Conservation (phyloP, 768 basidiomycete genomes). For the Lepiota subincarnata region DNA sequence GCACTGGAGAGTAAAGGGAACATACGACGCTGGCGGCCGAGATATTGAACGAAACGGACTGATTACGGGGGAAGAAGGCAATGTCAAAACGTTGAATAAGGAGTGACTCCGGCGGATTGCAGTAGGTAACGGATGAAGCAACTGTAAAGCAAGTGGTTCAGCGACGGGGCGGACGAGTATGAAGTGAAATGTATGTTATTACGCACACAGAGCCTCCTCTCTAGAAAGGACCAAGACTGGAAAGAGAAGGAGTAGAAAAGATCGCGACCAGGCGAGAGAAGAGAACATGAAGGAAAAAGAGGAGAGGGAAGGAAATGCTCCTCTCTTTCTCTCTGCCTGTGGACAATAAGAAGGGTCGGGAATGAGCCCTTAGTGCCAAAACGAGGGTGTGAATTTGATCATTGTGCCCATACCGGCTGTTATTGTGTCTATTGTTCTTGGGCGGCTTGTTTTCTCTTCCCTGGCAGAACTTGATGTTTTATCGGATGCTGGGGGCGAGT, state of each 20-base stretch:
- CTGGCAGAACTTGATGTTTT: too few relatives aligned
- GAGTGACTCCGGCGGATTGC: slow-evolving; percentile 72
- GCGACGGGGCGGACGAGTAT: slow-evolving; percentile 12
- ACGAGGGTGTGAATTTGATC: background rate
- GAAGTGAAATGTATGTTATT: background rate
- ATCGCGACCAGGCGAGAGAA: slow-evolving; percentile 77
- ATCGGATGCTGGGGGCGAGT: background rate
- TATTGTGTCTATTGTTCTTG: background rate
- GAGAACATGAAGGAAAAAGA: slow-evolving; percentile 50
- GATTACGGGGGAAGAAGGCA: slow-evolving; percentile 62
- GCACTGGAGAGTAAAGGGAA: slow-evolving; percentile 19
- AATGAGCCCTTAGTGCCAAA: slow-evolving; percentile 4
- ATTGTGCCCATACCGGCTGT: slow-evolving; percentile 2
- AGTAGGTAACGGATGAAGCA: slow-evolving; percentile 87
- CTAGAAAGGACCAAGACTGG: slow-evolving; percentile 37
- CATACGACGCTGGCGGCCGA: slow-evolving; percentile 83
- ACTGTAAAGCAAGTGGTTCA: slow-evolving; percentile 37
- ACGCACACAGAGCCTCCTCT: slow-evolving; percentile 62
- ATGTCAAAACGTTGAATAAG: slow-evolving; percentile 78
- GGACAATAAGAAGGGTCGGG: slow-evolving; percentile 7
- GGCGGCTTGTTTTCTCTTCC: too few relatives aligned
- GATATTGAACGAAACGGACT: slow-evolving; percentile 79
- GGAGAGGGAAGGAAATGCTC: slow-evolving; percentile 12
- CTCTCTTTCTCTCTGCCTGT: slow-evolving; percentile 2
- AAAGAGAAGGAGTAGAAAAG: slow-evolving; percentile 35